Evolutionary conservation across 805 yeast species (phyloP), one percentile per base, ranked within the genome.

Genomic region (Kluyveromyces lactis): DNA sequence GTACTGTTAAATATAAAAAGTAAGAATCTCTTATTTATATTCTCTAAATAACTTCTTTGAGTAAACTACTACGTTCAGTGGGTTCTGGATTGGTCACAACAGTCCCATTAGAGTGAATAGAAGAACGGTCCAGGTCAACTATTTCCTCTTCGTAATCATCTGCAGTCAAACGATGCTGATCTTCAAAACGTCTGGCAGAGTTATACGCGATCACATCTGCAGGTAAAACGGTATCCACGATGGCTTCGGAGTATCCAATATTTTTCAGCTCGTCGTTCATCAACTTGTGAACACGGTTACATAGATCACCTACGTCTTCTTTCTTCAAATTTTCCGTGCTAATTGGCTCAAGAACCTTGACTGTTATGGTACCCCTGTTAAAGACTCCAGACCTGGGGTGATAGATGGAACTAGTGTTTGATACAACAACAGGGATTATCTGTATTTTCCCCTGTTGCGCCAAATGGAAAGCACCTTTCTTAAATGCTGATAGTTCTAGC

Each of bases 381-480:
- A 90, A 86, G n/a, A 75, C 70, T 43, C 73, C 73, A 31, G 69
- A 62, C 46, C 72, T 73, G 36, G 81, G 62, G 53, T 75, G 74
- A 66, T 84, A 73, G 34, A 92, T 60, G 23, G 77, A 72, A 3
- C 95, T 79, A 39, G 95, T 85, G 66, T 92, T 92, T 24, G 90
- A 76, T 8, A 86, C 87, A 11, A 86, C 94, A 37, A 83, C 68
- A 7, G 99, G 98, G 18, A 92, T 76, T 37, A 92, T 69, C 15
- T 97, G 97, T 27, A 90, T 79, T 31, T 77, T 77, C 4, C 95
- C 95, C 63, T 87, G 95, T 46, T 84, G 82, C 6, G 99, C 99
- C 55, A 92, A 72, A 63, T 92, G 97, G 78, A 92, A 92, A 0
- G 97, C 97, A 40, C 99, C 99, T 59, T 92, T 92, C 63, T 92